A percentile compares a stretch with the other conserved stretches of the same genome.
Evolutionary conservation across 768 basidiomycete species (phyloP).

Genomic region (Boletellus emodensis): DNA sequence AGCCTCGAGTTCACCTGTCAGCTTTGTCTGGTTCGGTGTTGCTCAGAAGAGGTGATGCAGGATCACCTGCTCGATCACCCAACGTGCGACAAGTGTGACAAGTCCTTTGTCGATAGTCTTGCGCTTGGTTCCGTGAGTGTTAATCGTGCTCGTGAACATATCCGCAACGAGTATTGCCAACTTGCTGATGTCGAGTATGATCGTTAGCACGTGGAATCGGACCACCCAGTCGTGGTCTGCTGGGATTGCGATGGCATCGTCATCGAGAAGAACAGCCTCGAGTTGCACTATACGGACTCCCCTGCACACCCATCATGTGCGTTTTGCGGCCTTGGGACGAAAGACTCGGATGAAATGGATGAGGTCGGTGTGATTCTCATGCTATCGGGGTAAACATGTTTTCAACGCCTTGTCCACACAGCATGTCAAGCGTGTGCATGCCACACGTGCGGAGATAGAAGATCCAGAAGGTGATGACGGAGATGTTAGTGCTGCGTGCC

Average conservation of each 20-base stretch:
- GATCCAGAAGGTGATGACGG: neutral
- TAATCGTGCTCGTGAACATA: too few species aligned
- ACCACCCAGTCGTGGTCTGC: constrained; percentile 25
- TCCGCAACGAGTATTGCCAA: neutral
- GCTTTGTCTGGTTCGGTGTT: constrained; percentile 18
- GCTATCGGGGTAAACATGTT: neutral
- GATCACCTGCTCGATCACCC: constrained; percentile 25
- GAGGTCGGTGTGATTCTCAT: constrained; percentile 15
- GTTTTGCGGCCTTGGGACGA: constrained; percentile 17
- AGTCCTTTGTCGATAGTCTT: constrained; percentile 17
- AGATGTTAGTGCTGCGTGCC: constrained; percentile 1
- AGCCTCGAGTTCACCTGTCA: constrained; percentile 16
- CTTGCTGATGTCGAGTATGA: neutral
- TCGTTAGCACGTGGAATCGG: constrained; percentile 20
- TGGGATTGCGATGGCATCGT: constrained; percentile 29
- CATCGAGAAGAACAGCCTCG: constrained; percentile 18
- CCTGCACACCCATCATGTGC: constrained; percentile 20
- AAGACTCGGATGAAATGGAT: constrained; percentile 11
- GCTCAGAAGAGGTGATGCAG: constrained; percentile 23
- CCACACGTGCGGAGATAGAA: constrained; percentile 1
- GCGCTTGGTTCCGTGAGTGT: constrained; percentile 20
- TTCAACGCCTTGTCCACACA: constrained; percentile 8
- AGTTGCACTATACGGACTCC: constrained; percentile 22
- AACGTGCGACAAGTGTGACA: constrained; percentile 20
- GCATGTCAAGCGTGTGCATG: constrained; percentile 21